Conservation (phyloP, 371 early-diverging fungal genomes). For the Coemansia sp. region DNA sequence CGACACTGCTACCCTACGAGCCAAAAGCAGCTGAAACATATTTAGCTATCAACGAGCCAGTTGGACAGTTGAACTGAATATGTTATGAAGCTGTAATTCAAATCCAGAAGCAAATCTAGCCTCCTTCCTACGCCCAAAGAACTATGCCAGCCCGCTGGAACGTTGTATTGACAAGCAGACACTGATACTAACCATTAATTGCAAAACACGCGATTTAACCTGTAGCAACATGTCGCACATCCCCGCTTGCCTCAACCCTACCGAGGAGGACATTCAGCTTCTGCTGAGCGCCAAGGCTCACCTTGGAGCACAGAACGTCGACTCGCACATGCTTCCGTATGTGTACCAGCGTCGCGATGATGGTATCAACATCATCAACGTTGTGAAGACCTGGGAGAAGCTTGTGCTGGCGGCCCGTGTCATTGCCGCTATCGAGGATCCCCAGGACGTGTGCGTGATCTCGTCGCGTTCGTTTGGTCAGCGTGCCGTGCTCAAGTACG, state of each 20-base stretch:
- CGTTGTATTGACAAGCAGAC: background rate
- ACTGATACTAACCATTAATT: background rate
- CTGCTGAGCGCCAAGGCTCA: conserved; percentile 93
- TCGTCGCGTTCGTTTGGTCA: conserved; percentile 97
- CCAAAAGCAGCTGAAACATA: background rate
- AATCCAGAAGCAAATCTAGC: background rate
- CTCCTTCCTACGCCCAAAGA: background rate
- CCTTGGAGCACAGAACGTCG: conserved; percentile 89
- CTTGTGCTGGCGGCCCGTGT: conserved; percentile 98
- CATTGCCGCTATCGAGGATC: conserved; percentile 95
- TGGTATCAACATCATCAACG: conserved; percentile 96
- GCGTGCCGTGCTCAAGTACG: conserved; percentile 98
- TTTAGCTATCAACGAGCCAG: background rate
- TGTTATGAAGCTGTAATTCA: background rate
- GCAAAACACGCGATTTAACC: background rate
- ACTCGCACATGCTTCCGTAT: conserved; percentile 88
- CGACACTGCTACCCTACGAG: background rate
- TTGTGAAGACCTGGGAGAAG: conserved; percentile 99
- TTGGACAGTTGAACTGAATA: background rate
- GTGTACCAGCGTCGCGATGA: conserved; percentile 92
- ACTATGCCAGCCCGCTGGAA: background rate
- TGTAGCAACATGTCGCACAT: conserved; percentile 52
- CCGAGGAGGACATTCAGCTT: conserved; percentile 88
- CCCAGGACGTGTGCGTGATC: conserved; percentile 92
- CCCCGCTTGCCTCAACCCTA: conserved; percentile 58